Percentiles rank a stretch among this genome's conserved stretches.
Conservation (phyloP, 176 grass and related monocot genomes). For the Oryza rufipogon region DNA sequence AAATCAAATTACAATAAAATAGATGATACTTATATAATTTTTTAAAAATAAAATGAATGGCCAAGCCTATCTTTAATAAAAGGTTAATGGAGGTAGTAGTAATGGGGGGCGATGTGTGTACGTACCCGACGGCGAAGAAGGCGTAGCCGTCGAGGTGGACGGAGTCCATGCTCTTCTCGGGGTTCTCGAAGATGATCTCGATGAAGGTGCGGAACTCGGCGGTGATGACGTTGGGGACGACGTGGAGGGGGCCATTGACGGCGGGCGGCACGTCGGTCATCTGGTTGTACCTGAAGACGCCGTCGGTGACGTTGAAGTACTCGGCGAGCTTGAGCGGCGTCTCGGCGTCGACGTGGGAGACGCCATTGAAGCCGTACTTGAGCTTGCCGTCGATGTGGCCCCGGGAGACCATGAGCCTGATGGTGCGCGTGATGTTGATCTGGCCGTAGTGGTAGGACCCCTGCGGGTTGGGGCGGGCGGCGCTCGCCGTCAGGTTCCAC, state of each 20-base stretch:
- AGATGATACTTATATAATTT: no score
- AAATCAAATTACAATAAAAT: no score
- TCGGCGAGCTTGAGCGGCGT: constrained; percentile 79
- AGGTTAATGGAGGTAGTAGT: no score
- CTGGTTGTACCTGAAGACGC: constrained; percentile 69
- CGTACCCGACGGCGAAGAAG: constrained; percentile 68
- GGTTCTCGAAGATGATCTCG: constrained; percentile 78
- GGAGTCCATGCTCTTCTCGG: constrained; percentile 63
- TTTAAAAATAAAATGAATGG: no score
- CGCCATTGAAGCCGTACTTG: constrained; percentile 62
- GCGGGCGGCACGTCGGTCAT: constrained; percentile 53
- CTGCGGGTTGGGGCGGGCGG: constrained; percentile 93
- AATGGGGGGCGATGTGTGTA: no score
- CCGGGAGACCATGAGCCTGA: constrained; percentile 60
- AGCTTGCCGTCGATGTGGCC: constrained; percentile 56
- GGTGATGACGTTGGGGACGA: constrained; percentile 52
- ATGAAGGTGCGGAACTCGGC: constrained; percentile 65
- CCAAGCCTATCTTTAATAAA: no score
- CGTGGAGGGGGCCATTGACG: constrained; percentile 4
- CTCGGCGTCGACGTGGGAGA: constrained; percentile 62
- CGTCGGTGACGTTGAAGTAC: constrained; percentile 68
- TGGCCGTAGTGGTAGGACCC: constrained; percentile 96
- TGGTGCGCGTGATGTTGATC: constrained; percentile 95
- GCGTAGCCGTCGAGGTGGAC: constrained; percentile 69
- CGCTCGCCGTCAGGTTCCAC: constrained; percentile 95